Evolutionary conservation across 75 land plant species (phyloP), one percentile per base, ranked within the genome.

Genomic region (Selaginella tamariscina): DNA sequence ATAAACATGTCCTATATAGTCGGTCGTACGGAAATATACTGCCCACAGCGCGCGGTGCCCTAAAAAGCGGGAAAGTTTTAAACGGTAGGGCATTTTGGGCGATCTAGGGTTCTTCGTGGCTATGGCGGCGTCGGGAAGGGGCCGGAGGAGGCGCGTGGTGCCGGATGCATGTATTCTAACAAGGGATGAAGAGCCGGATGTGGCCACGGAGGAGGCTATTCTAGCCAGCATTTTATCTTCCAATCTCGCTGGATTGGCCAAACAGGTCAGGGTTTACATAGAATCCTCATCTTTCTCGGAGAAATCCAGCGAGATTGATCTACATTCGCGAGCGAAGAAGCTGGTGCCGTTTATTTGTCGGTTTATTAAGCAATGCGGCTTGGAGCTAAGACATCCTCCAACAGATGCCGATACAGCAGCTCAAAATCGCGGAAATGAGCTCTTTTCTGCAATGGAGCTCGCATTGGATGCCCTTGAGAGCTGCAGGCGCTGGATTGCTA

Each of bases 41-140:
- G n/a, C n/a, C n/a, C n/a, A n/a, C n/a, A n/a, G n/a, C n/a, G n/a
- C n/a, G n/a, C n/a, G n/a, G n/a, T n/a, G n/a, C n/a, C n/a, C n/a
- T n/a, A n/a, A n/a, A n/a, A n/a, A n/a, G n/a, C n/a, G n/a, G n/a
- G n/a, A n/a, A n/a, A n/a, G n/a, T n/a, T n/a, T n/a, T n/a, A n/a
- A n/a, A n/a, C n/a, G n/a, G n/a, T n/a, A n/a, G n/a, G n/a, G n/a
- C n/a, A n/a, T n/a, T n/a, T 39, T 39, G 49, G 49, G 15, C 49
- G 49, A 39, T 39, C 49, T 39, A 39, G 49, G 49, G 49, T 39
- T 39, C 49, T 39, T 39, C n/a, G n/a, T n/a, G 15, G 49, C 49
- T 39, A 39, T 39, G 49, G 49, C 49, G 49, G 11, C 49, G 49
- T 5, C 49, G 5, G 49, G 11, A 5, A 5, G 49, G 49, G 49